phyloP scores from a whole-genome alignment of 108 stramenopile genomes.

The Stephanodiscus minutulus region DNA sequence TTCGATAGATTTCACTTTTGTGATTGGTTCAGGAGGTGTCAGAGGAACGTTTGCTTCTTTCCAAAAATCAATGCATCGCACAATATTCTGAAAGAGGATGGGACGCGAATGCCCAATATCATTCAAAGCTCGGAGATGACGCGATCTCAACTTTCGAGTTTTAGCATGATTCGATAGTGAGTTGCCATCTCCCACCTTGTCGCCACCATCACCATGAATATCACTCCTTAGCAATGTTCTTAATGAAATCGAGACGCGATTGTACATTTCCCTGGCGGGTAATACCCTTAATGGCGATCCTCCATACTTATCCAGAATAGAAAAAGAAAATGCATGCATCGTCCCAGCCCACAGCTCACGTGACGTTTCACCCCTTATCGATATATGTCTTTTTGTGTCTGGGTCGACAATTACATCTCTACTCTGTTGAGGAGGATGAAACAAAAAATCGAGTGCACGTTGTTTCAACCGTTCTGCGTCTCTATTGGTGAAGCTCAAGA shows the following conservation, averaged over 20 bases:
- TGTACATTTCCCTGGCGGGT: slow-evolving; percentile 44
- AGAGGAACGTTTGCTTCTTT: slow-evolving; percentile 55
- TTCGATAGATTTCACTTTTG: neutral
- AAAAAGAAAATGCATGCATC: slow-evolving; percentile 51
- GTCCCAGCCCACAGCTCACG: slow-evolving; percentile 56
- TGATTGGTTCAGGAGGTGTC: slow-evolving; percentile 24
- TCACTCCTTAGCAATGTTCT: slow-evolving; percentile 20
- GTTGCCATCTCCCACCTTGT: neutral
- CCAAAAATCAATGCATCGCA: slow-evolving; percentile 66
- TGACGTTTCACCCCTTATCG: slow-evolving; percentile 28
- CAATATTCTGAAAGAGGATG: slow-evolving; percentile 48
- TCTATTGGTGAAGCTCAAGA: slow-evolving; percentile 56
- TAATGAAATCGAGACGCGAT: slow-evolving; percentile 37
- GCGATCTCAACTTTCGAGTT: slow-evolving; percentile 18
- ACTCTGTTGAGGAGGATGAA: slow-evolving; percentile 1
- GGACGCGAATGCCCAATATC: slow-evolving; percentile 50
- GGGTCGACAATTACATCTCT: neutral
- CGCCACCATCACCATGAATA: neutral
- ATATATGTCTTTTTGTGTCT: neutral
- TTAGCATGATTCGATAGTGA: neutral
- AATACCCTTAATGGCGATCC: slow-evolving; percentile 34
- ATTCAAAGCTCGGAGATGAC: slow-evolving; percentile 47
- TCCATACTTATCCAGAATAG: slow-evolving; percentile 38
- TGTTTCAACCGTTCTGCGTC: slow-evolving; percentile 51
- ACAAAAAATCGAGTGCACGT: slow-evolving; percentile 40